These are phyloP conservation scores for Nannizziopsis arthrosporioides DNA, from an alignment of 2,329 filamentous ascomycete genomes.

Conservation along the genomic window DNA sequence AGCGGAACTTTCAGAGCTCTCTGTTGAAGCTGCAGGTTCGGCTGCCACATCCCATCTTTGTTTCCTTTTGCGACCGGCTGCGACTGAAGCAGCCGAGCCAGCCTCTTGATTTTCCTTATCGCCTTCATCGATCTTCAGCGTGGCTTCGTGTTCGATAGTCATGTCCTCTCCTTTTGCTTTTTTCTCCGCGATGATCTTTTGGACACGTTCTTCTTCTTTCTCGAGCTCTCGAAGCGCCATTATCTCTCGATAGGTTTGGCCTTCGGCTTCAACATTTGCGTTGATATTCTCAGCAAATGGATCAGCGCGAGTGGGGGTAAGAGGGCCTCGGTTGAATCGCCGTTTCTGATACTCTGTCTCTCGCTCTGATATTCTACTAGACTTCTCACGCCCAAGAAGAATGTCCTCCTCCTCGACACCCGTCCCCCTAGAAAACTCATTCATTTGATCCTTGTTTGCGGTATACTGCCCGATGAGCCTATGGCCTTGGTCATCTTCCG, in stretches of 20 bases:
- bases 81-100: constrained; percentile 53
- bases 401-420: constrained; percentile 90
- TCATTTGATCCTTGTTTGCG: constrained; percentile 78
- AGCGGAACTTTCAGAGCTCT: constrained; percentile 42
- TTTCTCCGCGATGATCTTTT: constrained; percentile 66
- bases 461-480: constrained; percentile 92
- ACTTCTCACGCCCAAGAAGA: constrained; percentile 72
- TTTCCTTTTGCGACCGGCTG: constrained; percentile 67
- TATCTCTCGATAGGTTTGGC: constrained; percentile 72
- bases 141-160: constrained; percentile 56
- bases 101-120: constrained; percentile 64
- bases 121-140: constrained; percentile 52
- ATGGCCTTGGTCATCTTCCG: constrained; percentile 59
- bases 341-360: constrained; percentile 98
- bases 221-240: constrained; percentile 88
- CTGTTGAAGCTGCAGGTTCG: constrained; percentile 41
- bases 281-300: constrained; percentile 68
- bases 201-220: constrained; percentile 81
- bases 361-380: constrained; percentile 78
- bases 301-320: constrained; percentile 77
- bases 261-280: constrained; percentile 55
- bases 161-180: constrained; percentile 47
- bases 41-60: constrained; percentile 86
- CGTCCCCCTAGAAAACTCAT: constrained; percentile 76
- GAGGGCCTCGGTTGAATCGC: constrained; percentile 65